Evolutionary conservation across 306 rosid genomes (phyloP), one percentile per base, ranked within the genome.

Genomic region (Quercus parvula): DNA sequence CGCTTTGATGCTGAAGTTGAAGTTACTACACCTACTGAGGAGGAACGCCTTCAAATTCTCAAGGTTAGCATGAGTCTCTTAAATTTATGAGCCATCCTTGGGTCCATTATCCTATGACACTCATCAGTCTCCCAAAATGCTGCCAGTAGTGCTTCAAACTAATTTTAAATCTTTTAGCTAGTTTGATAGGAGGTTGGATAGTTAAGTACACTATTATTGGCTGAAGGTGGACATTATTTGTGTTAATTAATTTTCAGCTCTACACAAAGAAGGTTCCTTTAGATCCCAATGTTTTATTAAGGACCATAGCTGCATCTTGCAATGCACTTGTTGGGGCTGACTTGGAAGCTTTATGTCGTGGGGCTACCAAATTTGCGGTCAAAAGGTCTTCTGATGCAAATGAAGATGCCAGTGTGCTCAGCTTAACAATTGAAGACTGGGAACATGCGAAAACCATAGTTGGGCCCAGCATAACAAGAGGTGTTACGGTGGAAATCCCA

Each of bases 261-360:
- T 95, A 95, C 82, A 90, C 96, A n/a, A 92, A 79, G 84, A 91
- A 85, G 80, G 81, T 91, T 82, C 90, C 89, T 56, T 78, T 85
- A 82, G 94, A 87, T 84, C 52, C 85, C 58, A 44, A 75, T 56
- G 80, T 83, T 87, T 92, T 92, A 74, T 84, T 92, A 68, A 86
- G 80, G 78, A 83, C 73, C 55, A 84, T 95, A 78, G 97, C 99
- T 56, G 89, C 92, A 62, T 88, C 91, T 76, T 95, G 97, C 89
- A 95, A 92, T 80, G 98, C 22, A 98, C 33, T 95, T 85, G 97
- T 91, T 6, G 99, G 99, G 82, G 98, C 98, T 79, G 99, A 95
- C 81, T 84, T 95, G 78, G 91, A 89, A 88, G 98, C 97, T 57
- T 69, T 95, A 75, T 91, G 98, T 78, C 90, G 86, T 66, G 92